Percentiles rank a stretch among this genome's conserved stretches.
phyloP scores from a whole-genome alignment of 2,329 filamentous ascomycete species.

The Ceratocystis papillata region DNA sequence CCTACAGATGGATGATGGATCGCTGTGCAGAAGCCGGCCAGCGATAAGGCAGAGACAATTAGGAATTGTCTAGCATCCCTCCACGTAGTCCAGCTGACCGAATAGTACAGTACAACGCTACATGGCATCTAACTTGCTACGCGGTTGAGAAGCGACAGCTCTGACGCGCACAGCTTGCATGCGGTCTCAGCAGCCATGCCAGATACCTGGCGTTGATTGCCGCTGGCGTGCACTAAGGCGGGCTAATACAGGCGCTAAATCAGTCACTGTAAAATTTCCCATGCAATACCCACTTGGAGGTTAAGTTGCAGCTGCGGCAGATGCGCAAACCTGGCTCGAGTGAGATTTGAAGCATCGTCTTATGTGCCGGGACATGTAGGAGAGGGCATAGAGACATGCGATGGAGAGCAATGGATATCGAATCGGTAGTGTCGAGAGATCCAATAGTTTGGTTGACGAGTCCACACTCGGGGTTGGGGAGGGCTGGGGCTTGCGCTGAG shows the following conservation, averaged over 20 bases:
- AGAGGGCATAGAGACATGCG: neutral
- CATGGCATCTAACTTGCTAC: no score
- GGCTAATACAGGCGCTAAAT: conserved; percentile 46
- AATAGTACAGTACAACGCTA: neutral
- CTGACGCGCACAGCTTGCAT: neutral
- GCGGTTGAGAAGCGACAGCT: neutral
- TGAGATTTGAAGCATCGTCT: conserved; percentile 42
- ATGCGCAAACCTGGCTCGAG: conserved; percentile 40
- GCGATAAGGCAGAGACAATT: conserved; percentile 57
- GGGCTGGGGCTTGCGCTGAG: conserved; percentile 50
- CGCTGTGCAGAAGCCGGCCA: conserved; percentile 34
- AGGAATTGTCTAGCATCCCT: conserved; percentile 67
- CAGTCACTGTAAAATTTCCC: conserved; percentile 47
- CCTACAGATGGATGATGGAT: no score
- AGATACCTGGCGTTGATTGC: conserved; percentile 48
- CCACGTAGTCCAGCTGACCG: conserved; percentile 50
- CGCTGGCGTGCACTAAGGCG: conserved; percentile 54
- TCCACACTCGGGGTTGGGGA: conserved; percentile 47
- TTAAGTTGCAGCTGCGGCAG: conserved; percentile 43
- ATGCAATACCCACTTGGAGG: conserved; percentile 53
- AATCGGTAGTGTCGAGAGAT: conserved; percentile 22
- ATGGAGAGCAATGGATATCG: conserved; percentile 2
- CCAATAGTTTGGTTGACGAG: conserved; percentile 53
- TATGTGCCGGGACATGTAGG: conserved; percentile 30
- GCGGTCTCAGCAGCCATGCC: conserved; percentile 37